These are phyloP conservation scores for Grosmannia serpens DNA, from an alignment of 2,329 filamentous ascomycete genomes.

Conservation along the genomic window DNA sequence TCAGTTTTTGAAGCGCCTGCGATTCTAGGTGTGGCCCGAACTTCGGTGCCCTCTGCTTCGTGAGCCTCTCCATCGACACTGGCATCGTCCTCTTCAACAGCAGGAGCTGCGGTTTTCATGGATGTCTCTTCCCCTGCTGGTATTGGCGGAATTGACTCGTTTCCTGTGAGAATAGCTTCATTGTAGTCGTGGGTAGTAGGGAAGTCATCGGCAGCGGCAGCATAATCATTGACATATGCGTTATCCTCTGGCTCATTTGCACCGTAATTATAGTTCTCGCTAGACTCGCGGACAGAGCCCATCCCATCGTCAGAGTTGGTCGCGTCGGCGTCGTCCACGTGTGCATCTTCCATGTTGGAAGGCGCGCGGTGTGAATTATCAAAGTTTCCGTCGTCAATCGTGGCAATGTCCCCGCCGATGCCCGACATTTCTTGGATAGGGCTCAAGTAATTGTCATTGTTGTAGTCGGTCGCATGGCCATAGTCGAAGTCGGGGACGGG, in stretches of 20 bases:
- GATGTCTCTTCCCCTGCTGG: not conserved
- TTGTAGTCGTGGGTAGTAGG: not conserved
- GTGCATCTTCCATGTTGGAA: not conserved
- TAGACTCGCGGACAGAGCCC: not conserved
- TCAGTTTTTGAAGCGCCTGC: not conserved
- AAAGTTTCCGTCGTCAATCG: not conserved
- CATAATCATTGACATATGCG: not conserved
- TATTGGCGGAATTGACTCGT: not conserved
- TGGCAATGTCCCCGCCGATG: not conserved
- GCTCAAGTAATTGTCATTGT: not conserved
- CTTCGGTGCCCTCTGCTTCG: not conserved
- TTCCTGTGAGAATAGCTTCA: not conserved
- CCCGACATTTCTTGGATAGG: not conserved
- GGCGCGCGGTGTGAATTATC: not conserved
- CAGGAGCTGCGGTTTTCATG: too few relatives aligned
- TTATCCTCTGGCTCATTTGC: not conserved
- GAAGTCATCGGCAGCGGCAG: not conserved
- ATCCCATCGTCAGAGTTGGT: not conserved
- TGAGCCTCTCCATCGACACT: not conserved
- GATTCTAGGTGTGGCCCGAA: not conserved
- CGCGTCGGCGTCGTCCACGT: not conserved
- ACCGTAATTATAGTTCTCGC: not conserved
- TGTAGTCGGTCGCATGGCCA: not conserved
- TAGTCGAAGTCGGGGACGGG: not conserved
- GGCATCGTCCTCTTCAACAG: not conserved